Percentiles rank a stretch among this genome's conserved stretches.
phyloP scores from a whole-genome alignment of 768 basidiomycete species.

The Kwoniella botswanensis region DNA sequence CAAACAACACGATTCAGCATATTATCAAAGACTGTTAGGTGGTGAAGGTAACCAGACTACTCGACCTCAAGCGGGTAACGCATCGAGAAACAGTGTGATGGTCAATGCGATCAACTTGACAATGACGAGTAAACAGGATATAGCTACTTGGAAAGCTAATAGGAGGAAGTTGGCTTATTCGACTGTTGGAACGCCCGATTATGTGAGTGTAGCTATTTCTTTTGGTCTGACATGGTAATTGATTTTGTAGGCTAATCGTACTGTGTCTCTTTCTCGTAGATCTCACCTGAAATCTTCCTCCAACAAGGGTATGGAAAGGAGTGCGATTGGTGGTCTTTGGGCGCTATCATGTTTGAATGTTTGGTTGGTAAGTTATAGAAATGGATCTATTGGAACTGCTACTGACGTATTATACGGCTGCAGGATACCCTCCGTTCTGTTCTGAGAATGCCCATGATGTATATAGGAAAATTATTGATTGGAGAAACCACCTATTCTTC shows the following conservation, averaged over 20 bases:
- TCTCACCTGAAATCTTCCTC: slow-evolving; percentile 94
- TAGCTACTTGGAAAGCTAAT: slow-evolving; percentile 99
- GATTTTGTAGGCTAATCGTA: no score
- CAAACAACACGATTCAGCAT: slow-evolving; percentile 93
- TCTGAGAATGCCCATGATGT: slow-evolving; percentile 96
- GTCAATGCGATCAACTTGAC: slow-evolving; percentile 97
- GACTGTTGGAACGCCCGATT: slow-evolving; percentile 94
- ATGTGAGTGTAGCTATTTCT: slow-evolving; percentile 57
- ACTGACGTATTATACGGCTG: no score
- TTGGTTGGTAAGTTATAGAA: slow-evolving; percentile 66
- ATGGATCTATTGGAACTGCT: neutral
- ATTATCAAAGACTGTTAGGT: slow-evolving; percentile 89
- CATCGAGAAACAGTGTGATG: slow-evolving; percentile 88
- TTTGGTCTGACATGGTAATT: neutral
- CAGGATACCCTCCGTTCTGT: slow-evolving; percentile 91
- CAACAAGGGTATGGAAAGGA: slow-evolving; percentile 98
- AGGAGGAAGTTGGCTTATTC: slow-evolving; percentile 95
- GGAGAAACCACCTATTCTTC: slow-evolving; percentile 82
- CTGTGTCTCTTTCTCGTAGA: slow-evolving; percentile 54
- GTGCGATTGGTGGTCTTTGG: slow-evolving; percentile 99
- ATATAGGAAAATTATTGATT: slow-evolving; percentile 96
- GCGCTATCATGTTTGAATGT: slow-evolving; percentile 98
- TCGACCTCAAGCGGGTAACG: slow-evolving; percentile 43
- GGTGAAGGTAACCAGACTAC: slow-evolving; percentile 62
- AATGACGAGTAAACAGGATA: slow-evolving; percentile 80